Evolutionary conservation across 2,329 filamentous ascomycete species (phyloP), one percentile per base, ranked within the genome.

Genomic region (Verticillium dahliae): DNA sequence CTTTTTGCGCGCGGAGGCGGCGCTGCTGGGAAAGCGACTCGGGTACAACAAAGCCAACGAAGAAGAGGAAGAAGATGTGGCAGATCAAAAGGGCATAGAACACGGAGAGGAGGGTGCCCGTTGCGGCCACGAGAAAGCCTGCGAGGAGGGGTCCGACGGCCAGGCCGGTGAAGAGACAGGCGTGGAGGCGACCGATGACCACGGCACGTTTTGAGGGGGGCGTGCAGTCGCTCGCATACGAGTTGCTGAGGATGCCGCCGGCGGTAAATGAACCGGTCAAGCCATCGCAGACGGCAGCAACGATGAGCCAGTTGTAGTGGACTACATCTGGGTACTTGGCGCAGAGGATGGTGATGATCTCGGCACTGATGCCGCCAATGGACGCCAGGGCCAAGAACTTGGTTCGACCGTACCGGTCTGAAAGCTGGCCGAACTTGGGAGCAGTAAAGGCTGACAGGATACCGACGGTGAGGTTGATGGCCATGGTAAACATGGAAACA

Each of bases 201-300:
- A 96, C 90, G 63, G 89, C 90, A 22, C 95, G 87, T 69, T 85
- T 86, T 35, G 90, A 89, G 0, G 92, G 90, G 4, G 90, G 80
- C 0, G 92, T 94, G 74, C 92, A 97, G 74, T 99, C 95, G 50
- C 91, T 88, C 13, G 90, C 89, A 74, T 98, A 99, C 0, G 94
- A 92, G 72, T 96, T 89, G 27, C 86, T 88, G 62, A 96, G 78
- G 22, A 89, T 78, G 56, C 89, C 90, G 34, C 89, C 89, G 0
- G 91, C 86, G 1, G 92, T 96, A 72, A 97, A 97, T 0, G 93
- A 97, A 7, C 95, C 95, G 10, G 87, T 87, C 5, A 97, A 70
- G 4, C 95, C 95, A 70, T 99, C 95, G 56, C 93, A 80, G 10
- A 90, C 80, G 39, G 88, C 85, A 10, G 91, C 91, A 1, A 94